phyloP scores from a whole-genome alignment of 2,329 filamentous ascomycete species.

The Talaromyces rugulosus region DNA sequence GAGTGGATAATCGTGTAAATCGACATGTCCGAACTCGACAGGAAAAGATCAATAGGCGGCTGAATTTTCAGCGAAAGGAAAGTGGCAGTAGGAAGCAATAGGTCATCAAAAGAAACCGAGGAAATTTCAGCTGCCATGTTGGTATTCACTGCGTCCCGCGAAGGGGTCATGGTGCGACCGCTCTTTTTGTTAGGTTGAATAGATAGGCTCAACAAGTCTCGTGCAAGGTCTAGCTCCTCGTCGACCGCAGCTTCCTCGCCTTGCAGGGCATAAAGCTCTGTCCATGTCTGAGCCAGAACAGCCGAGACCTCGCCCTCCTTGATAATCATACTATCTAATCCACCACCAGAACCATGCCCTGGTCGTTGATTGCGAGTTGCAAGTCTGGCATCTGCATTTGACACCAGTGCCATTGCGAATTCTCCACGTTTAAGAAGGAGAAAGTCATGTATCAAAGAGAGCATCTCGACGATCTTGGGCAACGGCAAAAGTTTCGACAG shows the following conservation, averaged over 20 bases:
- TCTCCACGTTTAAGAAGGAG: constrained; percentile 84
- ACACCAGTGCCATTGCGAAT: constrained; percentile 81
- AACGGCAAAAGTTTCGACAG: constrained; percentile 78
- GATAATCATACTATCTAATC: constrained; percentile 61
- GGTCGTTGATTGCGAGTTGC: constrained; percentile 67
- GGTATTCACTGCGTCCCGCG: constrained; percentile 16
- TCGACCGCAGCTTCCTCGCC: constrained; percentile 70
- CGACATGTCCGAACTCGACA: constrained; percentile 69
- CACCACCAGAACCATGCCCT: constrained; percentile 44
- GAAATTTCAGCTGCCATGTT: constrained; percentile 35
- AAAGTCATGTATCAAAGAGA: constrained; percentile 77
- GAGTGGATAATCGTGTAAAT: constrained; percentile 81
- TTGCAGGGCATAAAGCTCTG: constrained; percentile 70
- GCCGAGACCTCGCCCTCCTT: constrained; percentile 84
- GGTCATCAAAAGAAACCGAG: constrained; percentile 62
- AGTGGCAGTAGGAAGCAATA: constrained; percentile 75
- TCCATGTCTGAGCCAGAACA: constrained; percentile 73
- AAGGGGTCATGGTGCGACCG: constrained; percentile 23
- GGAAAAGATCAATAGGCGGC: constrained; percentile 82
- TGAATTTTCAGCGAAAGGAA: constrained; percentile 67
- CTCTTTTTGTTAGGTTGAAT: constrained; percentile 31
- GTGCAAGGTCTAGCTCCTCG: constrained; percentile 77
- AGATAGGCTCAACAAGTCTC: constrained; percentile 67
- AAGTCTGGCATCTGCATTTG: constrained; percentile 77
- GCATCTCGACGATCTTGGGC: constrained; percentile 68